Evolutionary conservation across 768 basidiomycete species (phyloP).

Genomic region (Gyrodon lividus): DNA sequence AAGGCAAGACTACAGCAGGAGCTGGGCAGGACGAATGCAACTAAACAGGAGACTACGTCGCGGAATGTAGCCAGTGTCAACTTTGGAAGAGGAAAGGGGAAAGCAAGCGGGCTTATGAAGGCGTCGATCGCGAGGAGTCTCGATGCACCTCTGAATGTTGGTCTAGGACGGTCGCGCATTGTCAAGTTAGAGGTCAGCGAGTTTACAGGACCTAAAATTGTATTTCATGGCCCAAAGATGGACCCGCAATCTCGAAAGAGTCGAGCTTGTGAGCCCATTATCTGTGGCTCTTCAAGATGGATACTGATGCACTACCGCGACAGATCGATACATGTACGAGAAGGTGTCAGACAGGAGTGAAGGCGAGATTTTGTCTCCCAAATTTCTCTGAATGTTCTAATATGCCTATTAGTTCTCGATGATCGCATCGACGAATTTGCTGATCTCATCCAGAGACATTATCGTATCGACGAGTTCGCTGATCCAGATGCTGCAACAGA

Average conservation of each 20-base stretch:
- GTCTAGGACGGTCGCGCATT: constrained; percentile 3
- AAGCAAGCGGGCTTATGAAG: neutral
- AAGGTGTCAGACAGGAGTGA: constrained; percentile 81
- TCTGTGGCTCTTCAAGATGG: neutral
- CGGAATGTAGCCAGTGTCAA: constrained; percentile 14
- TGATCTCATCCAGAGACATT: constrained; percentile 67
- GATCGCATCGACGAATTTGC: constrained; percentile 85
- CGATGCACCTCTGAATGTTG: constrained; percentile 15
- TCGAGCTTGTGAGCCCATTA: constrained; percentile 52
- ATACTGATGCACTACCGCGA: neutral
- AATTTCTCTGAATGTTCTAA: neutral
- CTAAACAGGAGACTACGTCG: constrained; percentile 34
- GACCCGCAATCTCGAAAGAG: constrained; percentile 37
- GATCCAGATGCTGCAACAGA: constrained; percentile 68
- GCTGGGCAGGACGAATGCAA: constrained; percentile 19
- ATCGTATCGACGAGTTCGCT: constrained; percentile 68
- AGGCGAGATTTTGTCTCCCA: constrained; percentile 43
- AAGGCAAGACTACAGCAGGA: constrained; percentile 46
- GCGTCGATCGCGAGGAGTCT: constrained; percentile 2
- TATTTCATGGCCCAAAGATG: constrained; percentile 29
- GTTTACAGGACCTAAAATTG: constrained; percentile 27
- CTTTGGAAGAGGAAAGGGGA: constrained; percentile 15
- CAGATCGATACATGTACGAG: constrained; percentile 94
- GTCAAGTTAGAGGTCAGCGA: constrained; percentile 19
- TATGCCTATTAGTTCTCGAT: constrained; percentile 62